phyloP scores from a whole-genome alignment of 352 stramenopile genomes.

The Phytophthora syringae region DNA sequence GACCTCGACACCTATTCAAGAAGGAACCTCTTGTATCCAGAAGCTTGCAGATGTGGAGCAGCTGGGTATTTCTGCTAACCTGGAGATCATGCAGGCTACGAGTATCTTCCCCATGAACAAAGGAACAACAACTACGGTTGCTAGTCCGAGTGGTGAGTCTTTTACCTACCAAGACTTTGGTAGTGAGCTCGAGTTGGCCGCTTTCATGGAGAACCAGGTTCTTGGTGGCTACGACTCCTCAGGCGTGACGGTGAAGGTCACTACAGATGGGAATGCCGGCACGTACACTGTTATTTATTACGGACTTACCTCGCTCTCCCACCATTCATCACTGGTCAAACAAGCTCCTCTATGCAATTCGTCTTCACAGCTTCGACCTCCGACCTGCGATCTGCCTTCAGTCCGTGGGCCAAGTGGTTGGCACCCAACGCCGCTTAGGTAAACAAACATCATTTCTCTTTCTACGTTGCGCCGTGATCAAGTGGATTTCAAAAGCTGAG shows the following conservation, averaged over 20 bases:
- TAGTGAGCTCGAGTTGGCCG: slow-evolving; percentile 1
- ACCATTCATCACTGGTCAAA: slow-evolving; percentile 1
- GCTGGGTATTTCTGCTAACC: not conserved
- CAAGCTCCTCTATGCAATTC: slow-evolving; percentile 3
- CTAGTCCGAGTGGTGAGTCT: not conserved
- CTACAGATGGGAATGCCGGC: not conserved
- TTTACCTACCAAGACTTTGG: slow-evolving; percentile 18
- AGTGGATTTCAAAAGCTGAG: not conserved
- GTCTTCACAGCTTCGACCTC: not conserved
- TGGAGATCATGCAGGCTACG: slow-evolving; percentile 13
- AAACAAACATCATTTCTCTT: not conserved
- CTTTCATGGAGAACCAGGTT: slow-evolving; percentile 23
- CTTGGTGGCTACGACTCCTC: slow-evolving; percentile 14
- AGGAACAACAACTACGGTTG: not conserved
- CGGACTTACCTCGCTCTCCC: slow-evolving; percentile 4
- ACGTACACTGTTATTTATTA: slow-evolving; percentile 15
- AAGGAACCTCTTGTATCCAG: slow-evolving; percentile 11
- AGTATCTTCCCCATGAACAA: slow-evolving; percentile 7
- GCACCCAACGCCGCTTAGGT: not conserved
- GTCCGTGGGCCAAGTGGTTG: slow-evolving; percentile 4
- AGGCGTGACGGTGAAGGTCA: slow-evolving; percentile 2
- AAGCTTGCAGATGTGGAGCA: not conserved
- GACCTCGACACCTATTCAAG: not conserved
- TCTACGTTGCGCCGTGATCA: slow-evolving; percentile 1
- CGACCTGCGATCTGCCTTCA: not conserved